Evolutionary conservation across 176 grass and related monocot species (phyloP).

Genomic region (Ananas comosus): DNA sequence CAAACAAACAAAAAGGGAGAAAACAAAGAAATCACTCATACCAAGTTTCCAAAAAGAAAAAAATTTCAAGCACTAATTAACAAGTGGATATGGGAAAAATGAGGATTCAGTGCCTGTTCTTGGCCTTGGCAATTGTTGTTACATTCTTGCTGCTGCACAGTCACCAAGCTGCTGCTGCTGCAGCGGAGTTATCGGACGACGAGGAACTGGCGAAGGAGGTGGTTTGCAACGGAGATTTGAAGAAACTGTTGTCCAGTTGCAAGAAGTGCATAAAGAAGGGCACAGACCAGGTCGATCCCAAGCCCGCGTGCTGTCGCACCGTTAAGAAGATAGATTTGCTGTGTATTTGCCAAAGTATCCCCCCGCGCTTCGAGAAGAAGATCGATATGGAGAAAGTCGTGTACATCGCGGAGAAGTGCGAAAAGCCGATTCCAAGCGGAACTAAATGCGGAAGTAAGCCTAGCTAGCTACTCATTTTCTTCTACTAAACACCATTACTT

Average conservation of each 20-base stretch:
- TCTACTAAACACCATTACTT: too few species aligned
- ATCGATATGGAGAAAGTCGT: slow-evolving; percentile 44
- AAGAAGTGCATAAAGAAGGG: slow-evolving; percentile 19
- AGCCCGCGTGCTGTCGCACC: slow-evolving; percentile 13
- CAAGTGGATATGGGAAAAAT: too few species aligned
- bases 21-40: too few species aligned
- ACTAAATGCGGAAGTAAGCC: slow-evolving; percentile 15
- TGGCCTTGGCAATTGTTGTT: not conserved
- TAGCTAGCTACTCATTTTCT: too few species aligned
- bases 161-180: not conserved
- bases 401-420: slow-evolving; percentile 11
- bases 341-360: slow-evolving; percentile 31
- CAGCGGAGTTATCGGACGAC: not conserved
- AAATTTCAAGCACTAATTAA: too few species aligned
- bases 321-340: slow-evolving; percentile 12
- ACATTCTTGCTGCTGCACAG: not conserved
- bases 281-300: slow-evolving; percentile 18
- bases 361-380: not conserved
- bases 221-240: not conserved
- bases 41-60: too few species aligned
- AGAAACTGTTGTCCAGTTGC: not conserved
- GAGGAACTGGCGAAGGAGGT: too few species aligned
- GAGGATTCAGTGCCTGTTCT: not conserved
- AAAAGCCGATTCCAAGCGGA: slow-evolving; percentile 14
- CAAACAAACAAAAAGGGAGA: too few species aligned